Evolutionary conservation across 2,329 filamentous ascomycete genomes (phyloP).

Genomic region (Ophiostoma populinum): DNA sequence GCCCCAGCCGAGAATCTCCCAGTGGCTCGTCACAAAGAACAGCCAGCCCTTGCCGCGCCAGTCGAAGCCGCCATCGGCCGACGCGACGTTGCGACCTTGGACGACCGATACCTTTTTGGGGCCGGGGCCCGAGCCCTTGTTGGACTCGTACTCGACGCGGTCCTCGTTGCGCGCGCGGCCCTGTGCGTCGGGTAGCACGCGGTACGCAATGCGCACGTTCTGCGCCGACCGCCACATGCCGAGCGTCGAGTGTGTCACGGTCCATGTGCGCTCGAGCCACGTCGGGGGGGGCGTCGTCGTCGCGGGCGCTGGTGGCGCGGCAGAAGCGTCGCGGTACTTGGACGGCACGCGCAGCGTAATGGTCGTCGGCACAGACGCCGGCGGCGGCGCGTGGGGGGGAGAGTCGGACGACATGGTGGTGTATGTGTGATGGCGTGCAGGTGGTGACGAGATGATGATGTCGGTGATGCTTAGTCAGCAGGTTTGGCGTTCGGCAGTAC

Average conservation of each 20-base stretch:
- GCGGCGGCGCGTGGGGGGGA: not conserved
- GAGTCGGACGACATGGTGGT: not conserved
- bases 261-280: constrained; percentile 52
- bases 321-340: constrained; percentile 22
- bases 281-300: constrained; percentile 26
- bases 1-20: constrained; percentile 69
- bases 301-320: constrained; percentile 16
- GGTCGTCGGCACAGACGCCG: not conserved
- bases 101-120: constrained; percentile 37
- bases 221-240: constrained; percentile 65
- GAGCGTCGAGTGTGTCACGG: constrained; percentile 59
- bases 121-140: constrained; percentile 23
- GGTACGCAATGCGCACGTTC: constrained; percentile 70
- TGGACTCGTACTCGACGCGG: constrained; percentile 50
- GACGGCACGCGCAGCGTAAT: constrained; percentile 29
- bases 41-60: constrained; percentile 69
- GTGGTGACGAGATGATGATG: too few species aligned
- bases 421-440: too few species aligned
- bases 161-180: constrained; percentile 42
- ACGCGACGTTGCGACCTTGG: constrained; percentile 39
- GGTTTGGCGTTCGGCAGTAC: too few species aligned
- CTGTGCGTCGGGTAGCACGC: constrained; percentile 23
- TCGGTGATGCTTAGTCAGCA: not conserved
- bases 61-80: constrained; percentile 35
- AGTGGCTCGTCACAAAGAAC: constrained; percentile 54